A percentile compares a stretch with the other conserved stretches of the same genome.
These are phyloP conservation scores for Zopfochytrium polystomum DNA, from an alignment of 371 early-diverging fungal species.

Conservation along the genomic window DNA sequence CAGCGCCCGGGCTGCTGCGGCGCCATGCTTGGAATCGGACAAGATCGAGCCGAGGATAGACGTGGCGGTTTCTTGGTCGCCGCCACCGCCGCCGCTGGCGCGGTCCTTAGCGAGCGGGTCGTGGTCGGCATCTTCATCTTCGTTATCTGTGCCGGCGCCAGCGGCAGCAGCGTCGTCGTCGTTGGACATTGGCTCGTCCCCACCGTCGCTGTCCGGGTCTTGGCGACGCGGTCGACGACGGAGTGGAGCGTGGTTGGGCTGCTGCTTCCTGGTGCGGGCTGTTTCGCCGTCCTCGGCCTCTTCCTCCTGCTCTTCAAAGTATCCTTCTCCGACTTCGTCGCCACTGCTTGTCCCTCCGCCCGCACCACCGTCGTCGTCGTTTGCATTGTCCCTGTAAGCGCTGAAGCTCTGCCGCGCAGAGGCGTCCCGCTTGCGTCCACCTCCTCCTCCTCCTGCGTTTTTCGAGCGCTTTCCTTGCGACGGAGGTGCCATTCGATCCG, in stretches of 20 bases:
- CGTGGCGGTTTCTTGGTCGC: slow-evolving; percentile 3
- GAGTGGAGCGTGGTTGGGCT: neutral
- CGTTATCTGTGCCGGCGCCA: neutral
- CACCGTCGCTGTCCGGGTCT: neutral
- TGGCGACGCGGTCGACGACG: neutral
- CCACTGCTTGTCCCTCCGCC: neutral
- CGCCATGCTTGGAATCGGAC: neutral
- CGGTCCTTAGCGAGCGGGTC: neutral
- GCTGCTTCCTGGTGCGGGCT: neutral
- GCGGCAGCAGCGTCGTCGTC: neutral
- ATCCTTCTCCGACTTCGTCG: neutral
- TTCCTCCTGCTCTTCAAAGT: neutral
- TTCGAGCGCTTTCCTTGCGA: too few relatives aligned
- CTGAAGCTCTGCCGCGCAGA: too few relatives aligned
- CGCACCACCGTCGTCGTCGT: neutral
- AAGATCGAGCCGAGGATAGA: slow-evolving; percentile 3
- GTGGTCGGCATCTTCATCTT: neutral
- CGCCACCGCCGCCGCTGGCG: neutral
- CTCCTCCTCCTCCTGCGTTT: too few relatives aligned
- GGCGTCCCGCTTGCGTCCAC: too few relatives aligned
- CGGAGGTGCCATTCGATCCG: too few relatives aligned
- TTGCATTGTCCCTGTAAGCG: neutral
- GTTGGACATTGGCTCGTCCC: neutral
- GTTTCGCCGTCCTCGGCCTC: neutral
- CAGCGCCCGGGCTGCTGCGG: neutral